phyloP scores from a whole-genome alignment of 2,329 filamentous ascomycete genomes.

The Bisporella sp. region DNA sequence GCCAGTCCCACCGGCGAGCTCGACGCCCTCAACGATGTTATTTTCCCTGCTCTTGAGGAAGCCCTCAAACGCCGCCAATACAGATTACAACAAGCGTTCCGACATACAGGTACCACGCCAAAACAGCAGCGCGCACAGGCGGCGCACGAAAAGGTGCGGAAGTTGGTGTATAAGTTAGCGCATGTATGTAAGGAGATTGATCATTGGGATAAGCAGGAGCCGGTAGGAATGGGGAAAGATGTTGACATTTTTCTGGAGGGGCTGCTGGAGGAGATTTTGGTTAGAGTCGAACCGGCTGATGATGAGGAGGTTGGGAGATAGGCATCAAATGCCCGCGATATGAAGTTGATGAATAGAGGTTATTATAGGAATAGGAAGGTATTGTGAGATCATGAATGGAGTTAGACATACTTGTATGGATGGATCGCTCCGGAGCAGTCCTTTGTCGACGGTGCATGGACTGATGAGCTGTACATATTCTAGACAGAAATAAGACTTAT shows the following conservation, averaged over 20 bases:
- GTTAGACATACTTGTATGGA: too few relatives aligned
- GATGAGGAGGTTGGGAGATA: constrained; percentile 23
- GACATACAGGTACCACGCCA: constrained; percentile 37
- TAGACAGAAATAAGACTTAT: too few relatives aligned
- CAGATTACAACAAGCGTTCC: constrained; percentile 38
- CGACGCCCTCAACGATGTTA: constrained; percentile 83
- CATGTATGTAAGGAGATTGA: constrained; percentile 87
- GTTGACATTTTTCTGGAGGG: constrained; percentile 87
- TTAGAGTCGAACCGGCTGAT: constrained; percentile 78
- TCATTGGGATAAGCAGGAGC: constrained; percentile 74
- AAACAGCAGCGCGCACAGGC: constrained; percentile 62
- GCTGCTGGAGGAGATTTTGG: constrained; percentile 86
- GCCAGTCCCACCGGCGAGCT: constrained; percentile 60
- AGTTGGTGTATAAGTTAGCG: constrained; percentile 74
- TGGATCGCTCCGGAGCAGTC: too few relatives aligned
- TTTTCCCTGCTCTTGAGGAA: constrained; percentile 87
- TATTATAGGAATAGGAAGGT: too few relatives aligned
- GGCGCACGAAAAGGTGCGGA: constrained; percentile 75
- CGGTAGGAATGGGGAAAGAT: constrained; percentile 89
- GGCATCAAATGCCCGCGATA: not conserved
- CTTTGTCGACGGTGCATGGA: too few relatives aligned
- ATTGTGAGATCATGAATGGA: too few relatives aligned
- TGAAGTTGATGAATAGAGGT: too few relatives aligned
- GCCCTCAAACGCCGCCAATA: constrained; percentile 75
- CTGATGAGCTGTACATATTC: too few relatives aligned